Evolutionary conservation across 2,329 filamentous ascomycete species (phyloP).

Genomic region (Paraconiothyrium brasiliense): DNA sequence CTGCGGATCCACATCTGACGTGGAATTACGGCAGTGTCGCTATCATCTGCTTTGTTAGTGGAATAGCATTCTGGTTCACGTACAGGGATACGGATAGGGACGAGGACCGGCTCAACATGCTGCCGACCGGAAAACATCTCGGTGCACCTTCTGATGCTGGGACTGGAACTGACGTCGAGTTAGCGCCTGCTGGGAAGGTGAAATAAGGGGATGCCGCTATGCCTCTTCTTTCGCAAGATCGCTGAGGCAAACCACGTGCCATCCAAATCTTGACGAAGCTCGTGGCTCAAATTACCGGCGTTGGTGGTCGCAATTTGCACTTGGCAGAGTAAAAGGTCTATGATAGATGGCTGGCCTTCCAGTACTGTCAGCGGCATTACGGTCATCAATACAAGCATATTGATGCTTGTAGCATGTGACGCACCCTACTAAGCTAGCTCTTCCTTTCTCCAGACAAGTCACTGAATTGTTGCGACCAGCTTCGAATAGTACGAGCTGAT

Average conservation of each 20-base stretch:
- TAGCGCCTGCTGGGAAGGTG: background rate
- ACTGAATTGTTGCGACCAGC: background rate
- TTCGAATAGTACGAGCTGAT: background rate
- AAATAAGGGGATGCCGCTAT: background rate
- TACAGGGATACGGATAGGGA: slow-evolving; percentile 28
- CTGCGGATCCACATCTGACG: slow-evolving; percentile 38
- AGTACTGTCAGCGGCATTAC: background rate
- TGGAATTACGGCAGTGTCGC: slow-evolving; percentile 45
- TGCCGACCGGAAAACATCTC: slow-evolving; percentile 29
- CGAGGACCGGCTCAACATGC: slow-evolving; percentile 33
- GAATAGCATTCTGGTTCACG: slow-evolving; percentile 27
- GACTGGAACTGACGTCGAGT: slow-evolving; percentile 23
- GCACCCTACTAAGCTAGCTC: background rate
- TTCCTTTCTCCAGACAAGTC: background rate
- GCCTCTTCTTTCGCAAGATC: background rate
- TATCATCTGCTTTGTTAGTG: slow-evolving; percentile 30
- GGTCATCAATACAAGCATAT: background rate
- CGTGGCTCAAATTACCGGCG: background rate
- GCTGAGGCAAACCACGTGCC: background rate
- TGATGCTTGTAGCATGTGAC: background rate
- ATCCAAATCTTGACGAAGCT: background rate
- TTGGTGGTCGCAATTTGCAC: background rate
- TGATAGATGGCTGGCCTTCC: background rate
- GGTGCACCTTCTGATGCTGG: slow-evolving; percentile 17
- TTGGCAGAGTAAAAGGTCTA: background rate